These are phyloP conservation scores for Raddia guianensis DNA, from an alignment of 176 grass and related monocot genomes.

Conservation along the genomic window DNA sequence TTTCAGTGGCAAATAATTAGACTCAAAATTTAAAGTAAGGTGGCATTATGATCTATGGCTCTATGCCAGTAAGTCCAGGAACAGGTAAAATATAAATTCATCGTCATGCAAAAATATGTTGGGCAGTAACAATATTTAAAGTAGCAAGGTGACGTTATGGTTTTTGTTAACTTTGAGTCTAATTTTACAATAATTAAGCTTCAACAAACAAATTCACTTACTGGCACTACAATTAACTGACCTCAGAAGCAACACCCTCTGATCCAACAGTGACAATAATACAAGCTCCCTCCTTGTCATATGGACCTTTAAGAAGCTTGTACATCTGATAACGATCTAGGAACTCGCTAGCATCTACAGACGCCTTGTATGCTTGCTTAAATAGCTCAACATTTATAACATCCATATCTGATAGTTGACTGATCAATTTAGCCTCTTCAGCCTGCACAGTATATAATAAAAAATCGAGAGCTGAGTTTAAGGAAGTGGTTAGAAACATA, in stretches of 20 bases:
- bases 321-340: slow-evolving; percentile 81
- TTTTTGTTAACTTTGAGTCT: too few species aligned
- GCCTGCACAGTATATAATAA: slow-evolving; percentile 57
- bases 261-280: slow-evolving; percentile 71
- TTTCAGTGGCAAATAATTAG: too few species aligned
- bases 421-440: slow-evolving; percentile 93
- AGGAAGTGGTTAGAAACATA: not conserved
- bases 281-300: slow-evolving; percentile 93
- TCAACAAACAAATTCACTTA: not conserved
- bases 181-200: too few species aligned
- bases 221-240: slow-evolving; percentile 32
- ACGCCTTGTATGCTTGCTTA: slow-evolving; percentile 75
- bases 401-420: slow-evolving; percentile 83
- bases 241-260: slow-evolving; percentile 72
- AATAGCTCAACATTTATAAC: slow-evolving; percentile 77
- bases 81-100: too few species aligned
- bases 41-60: too few species aligned
- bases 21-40: too few species aligned
- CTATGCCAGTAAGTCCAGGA: too few species aligned
- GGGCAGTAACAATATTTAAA: too few species aligned
- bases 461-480: not conserved
- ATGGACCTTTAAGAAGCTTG: slow-evolving; percentile 73
- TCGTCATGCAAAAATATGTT: too few species aligned
- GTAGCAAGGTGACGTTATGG: too few species aligned
- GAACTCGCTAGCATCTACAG: slow-evolving; percentile 73